These are phyloP conservation scores for Bruguiera sexangula DNA, from an alignment of 345 rosid genomes.

Conservation along the genomic window DNA sequence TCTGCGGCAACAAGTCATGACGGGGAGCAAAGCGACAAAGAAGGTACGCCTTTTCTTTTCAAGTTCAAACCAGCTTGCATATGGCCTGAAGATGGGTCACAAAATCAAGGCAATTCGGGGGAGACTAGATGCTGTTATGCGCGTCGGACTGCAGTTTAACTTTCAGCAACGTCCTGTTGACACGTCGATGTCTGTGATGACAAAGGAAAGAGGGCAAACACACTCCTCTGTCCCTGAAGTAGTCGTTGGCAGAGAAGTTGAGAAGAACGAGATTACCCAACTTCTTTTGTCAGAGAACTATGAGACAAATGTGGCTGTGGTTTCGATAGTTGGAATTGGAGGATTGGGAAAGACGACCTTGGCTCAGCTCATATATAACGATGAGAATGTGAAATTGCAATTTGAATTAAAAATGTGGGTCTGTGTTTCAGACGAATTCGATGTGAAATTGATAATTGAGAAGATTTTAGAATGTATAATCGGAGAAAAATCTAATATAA, in stretches of 20 bases:
- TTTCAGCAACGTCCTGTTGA: not conserved
- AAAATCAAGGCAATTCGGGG: constrained; percentile 12
- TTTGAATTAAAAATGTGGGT: too few species aligned
- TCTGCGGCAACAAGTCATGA: not conserved
- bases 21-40: not conserved
- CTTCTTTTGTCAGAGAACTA: not conserved
- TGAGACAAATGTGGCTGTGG: constrained; percentile 4
- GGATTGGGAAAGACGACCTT: too few species aligned
- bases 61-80: constrained; percentile 10
- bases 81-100: not conserved
- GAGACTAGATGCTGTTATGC: constrained; percentile 12
- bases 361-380: too few species aligned
- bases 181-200: not conserved
- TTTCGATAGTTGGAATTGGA: too few species aligned
- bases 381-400: too few species aligned
- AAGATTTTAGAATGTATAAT: too few species aligned
- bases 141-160: not conserved
- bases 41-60: constrained; percentile 5
- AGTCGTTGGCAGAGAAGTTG: constrained; percentile 17
- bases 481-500: too few species aligned
- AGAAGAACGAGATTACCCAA: constrained; percentile 2
- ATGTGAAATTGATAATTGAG: too few species aligned
- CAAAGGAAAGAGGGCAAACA: not conserved
- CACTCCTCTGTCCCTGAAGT: not conserved
- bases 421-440: too few species aligned